Conservation (phyloP, 1,284 basidiomycete genomes). For the Anthracocystis panici-leucophaei region DNA sequence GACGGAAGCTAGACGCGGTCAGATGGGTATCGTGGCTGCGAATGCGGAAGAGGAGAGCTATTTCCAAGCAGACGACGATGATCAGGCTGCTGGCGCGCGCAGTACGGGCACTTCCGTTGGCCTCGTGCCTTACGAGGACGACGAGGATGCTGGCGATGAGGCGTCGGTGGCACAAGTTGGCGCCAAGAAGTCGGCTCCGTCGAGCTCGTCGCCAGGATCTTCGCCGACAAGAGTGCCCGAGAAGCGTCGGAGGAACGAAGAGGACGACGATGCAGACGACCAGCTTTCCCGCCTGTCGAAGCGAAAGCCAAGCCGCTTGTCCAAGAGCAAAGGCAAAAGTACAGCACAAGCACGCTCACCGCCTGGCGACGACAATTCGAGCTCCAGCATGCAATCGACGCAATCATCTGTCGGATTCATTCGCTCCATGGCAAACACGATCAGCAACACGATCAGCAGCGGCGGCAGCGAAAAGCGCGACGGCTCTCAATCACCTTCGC, state of each 20-base stretch:
- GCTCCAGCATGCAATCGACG: slow-evolving; percentile 6
- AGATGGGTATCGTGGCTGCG: slow-evolving; percentile 73
- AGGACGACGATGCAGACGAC: slow-evolving; percentile 49
- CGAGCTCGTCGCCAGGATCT: slow-evolving; percentile 65
- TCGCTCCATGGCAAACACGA: slow-evolving; percentile 44
- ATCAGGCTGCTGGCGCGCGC: slow-evolving; percentile 62
- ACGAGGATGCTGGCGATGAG: slow-evolving; percentile 70
- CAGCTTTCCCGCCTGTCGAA: slow-evolving; percentile 46
- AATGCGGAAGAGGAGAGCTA: slow-evolving; percentile 83
- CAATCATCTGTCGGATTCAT: slow-evolving; percentile 45
- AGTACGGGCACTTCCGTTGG: slow-evolving; percentile 74
- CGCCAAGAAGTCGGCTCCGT: not conserved
- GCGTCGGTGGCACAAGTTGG: slow-evolving; percentile 15
- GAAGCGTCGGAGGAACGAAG: slow-evolving; percentile 69
- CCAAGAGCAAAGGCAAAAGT: slow-evolving; percentile 32
- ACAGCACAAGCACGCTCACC: slow-evolving; percentile 13
- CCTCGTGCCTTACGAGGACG: slow-evolving; percentile 80
- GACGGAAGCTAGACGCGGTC: slow-evolving; percentile 52
- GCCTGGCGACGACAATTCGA: slow-evolving; percentile 12
- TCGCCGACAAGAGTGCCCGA: slow-evolving; percentile 74
- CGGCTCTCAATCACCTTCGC: slow-evolving; percentile 33
- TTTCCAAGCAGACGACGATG: slow-evolving; percentile 85
- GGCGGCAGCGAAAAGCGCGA: slow-evolving; percentile 25
- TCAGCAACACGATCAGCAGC: slow-evolving; percentile 40
- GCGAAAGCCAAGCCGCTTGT: slow-evolving; percentile 39